Percentiles rank a stretch among this genome's conserved stretches.
Conservation (phyloP, 257 asterid genomes). For the Striga asiatica region DNA sequence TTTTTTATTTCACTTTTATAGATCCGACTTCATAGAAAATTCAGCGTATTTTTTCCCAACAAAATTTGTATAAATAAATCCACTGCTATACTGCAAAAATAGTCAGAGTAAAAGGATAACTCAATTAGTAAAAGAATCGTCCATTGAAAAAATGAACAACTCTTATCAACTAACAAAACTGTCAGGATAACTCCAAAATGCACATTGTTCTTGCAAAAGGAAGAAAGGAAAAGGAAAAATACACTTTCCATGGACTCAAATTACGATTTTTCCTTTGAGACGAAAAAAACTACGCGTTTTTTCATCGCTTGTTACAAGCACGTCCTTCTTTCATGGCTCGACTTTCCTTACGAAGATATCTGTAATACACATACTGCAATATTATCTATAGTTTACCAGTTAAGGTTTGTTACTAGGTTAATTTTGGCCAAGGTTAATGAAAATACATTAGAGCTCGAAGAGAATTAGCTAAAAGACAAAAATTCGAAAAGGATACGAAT, state of each 20-base stretch:
- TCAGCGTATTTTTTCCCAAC: too few species aligned
- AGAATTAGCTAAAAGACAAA: not conserved
- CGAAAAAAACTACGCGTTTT: not conserved
- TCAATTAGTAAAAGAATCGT: too few species aligned
- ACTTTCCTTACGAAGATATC: slow-evolving; percentile 25
- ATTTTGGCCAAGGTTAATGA: too few species aligned
- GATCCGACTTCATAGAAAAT: too few species aligned
- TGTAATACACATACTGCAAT: slow-evolving; percentile 67
- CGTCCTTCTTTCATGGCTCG: slow-evolving; percentile 14
- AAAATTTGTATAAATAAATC: too few species aligned
- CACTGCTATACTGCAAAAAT: too few species aligned
- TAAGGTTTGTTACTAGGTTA: slow-evolving; percentile 19
- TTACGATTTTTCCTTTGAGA: not conserved
- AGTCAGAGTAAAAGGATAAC: too few species aligned
- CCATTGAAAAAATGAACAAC: too few species aligned
- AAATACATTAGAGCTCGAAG: not conserved
- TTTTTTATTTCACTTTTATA: too few species aligned
- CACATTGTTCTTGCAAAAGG: not conserved
- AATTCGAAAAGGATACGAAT: slow-evolving; percentile 65
- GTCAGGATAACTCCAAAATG: not conserved
- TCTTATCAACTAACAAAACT: too few species aligned
- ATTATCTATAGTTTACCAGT: slow-evolving; percentile 43
- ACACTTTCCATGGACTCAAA: not conserved
- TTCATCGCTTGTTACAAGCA: slow-evolving; percentile 20
- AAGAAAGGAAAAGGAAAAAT: not conserved